Conservation (phyloP, 805 yeast genomes). For the Maudiozyma serrabonitensis region DNA sequence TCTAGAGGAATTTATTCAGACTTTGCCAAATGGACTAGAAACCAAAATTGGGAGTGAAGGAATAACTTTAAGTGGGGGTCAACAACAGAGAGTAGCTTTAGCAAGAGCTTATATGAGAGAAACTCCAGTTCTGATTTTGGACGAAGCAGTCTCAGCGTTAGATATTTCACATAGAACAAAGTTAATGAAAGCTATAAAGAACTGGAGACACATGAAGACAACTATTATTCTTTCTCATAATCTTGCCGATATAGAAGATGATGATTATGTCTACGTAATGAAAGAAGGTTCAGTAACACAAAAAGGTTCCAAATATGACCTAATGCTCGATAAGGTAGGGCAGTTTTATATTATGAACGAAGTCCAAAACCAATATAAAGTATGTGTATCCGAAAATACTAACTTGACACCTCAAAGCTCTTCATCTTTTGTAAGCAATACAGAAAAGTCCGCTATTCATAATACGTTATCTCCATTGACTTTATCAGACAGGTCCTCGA, state of each 20-base stretch:
- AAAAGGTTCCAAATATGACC: slow-evolving; percentile 31
- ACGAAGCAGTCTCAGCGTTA: slow-evolving; percentile 79
- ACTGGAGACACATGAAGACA: slow-evolving; percentile 58
- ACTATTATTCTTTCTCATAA: slow-evolving; percentile 83
- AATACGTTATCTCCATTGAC: background rate
- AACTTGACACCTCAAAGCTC: too few species aligned
- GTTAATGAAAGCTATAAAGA: slow-evolving; percentile 42
- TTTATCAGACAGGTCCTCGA: background rate
- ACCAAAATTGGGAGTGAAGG: slow-evolving; percentile 41
- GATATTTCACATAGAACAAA: slow-evolving; percentile 42
- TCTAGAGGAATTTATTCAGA: slow-evolving; percentile 39
- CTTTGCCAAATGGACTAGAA: slow-evolving; percentile 46
- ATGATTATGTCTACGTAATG: slow-evolving; percentile 53
- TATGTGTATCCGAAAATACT: background rate
- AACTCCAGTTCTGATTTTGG: slow-evolving; percentile 68
- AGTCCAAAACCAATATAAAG: slow-evolving; percentile 1
- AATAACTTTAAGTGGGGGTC: slow-evolving; percentile 75
- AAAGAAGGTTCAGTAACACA: slow-evolving; percentile 48
- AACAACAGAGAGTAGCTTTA: slow-evolving; percentile 70
- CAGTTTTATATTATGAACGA: slow-evolving; percentile 8
- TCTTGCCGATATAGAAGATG: slow-evolving; percentile 40
- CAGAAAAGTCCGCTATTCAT: background rate
- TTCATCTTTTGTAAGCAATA: background rate
- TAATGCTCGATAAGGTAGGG: slow-evolving; percentile 16
- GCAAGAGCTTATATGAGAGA: slow-evolving; percentile 75